Percentiles rank a stretch among this genome's conserved stretches.
These are phyloP conservation scores for Hippophae gyantsensis DNA, from an alignment of 306 rosid genomes.

Conservation along the genomic window DNA sequence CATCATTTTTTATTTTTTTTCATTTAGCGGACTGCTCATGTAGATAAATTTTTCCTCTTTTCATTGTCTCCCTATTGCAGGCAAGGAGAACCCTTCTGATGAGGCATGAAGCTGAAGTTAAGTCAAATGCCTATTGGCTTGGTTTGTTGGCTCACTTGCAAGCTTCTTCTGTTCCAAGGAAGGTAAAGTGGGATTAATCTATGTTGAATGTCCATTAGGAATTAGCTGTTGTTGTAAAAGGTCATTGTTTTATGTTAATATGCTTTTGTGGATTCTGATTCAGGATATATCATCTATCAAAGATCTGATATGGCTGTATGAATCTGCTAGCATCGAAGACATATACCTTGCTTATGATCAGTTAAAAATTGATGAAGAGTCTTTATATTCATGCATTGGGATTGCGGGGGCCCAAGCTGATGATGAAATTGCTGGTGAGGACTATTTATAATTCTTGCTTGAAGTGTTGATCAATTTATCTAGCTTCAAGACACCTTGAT, in stretches of 20 bases:
- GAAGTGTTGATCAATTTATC: background rate
- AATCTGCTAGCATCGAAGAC: conserved; percentile 71
- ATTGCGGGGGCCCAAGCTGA: conserved; percentile 80
- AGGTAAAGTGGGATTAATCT: conserved; percentile 46
- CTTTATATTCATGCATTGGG: conserved; percentile 80
- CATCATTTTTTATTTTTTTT: background rate
- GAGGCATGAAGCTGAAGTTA: conserved; percentile 97
- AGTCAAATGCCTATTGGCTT: conserved; percentile 94
- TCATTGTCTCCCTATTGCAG: conserved; percentile 34
- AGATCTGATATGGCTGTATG: conserved; percentile 68
- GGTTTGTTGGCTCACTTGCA: conserved; percentile 92
- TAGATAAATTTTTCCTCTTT: background rate
- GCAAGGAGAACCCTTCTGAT: conserved; percentile 88
- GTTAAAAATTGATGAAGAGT: conserved; percentile 75
- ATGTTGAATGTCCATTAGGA: conserved; percentile 9
- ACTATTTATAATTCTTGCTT: conserved; percentile 13
- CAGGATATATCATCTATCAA: conserved; percentile 96
- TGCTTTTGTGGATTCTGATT: conserved; percentile 17
- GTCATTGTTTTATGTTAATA: background rate
- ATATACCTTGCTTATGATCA: conserved; percentile 79
- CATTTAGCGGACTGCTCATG: background rate
- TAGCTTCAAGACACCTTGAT: too few relatives aligned
- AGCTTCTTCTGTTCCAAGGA: conserved; percentile 91
- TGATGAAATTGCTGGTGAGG: conserved; percentile 47
- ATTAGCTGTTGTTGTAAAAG: background rate